Evolutionary conservation across 2,329 filamentous ascomycete species (phyloP), one percentile per base, ranked within the genome.

Genomic region (Mycogone perniciosa): DNA sequence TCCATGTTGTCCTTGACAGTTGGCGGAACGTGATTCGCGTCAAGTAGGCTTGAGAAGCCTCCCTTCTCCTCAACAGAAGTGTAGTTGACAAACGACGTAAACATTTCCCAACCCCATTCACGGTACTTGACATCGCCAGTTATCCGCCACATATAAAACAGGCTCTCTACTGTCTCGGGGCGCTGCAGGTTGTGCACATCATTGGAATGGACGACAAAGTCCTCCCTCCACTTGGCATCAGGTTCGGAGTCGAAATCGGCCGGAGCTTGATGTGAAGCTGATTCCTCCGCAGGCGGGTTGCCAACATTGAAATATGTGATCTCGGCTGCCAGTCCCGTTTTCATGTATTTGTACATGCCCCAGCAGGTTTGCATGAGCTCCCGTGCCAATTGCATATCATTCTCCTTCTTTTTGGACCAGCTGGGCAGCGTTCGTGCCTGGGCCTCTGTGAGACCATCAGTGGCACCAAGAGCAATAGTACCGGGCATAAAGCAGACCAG

Each of bases 111-210:
- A 10, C 93, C 93, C 92, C 92, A 97, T 62, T 96, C 84, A 29
- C 93, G 82, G 69, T 99, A 99, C 57, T 83, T 85, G 37, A 81
- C 75, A 55, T 99, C 91, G 29, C 88, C 89, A 1, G 93, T 99
- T 67, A 99, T 95, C 56, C 93, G 85, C 87, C 92, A 99, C 90
- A 99, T 95, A 73, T 97, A 96, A 63, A 99, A 91, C 54, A 99
- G 73, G 53, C 85, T 91, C 72, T 99, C 93, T n/a, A 96, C 85
- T 0, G 93, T 96, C 73, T 99, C 93, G 0, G 93, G 93, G 31
- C 93, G 82, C 70, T 97, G 93, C 33, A 99, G 76, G 64, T 99
- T 99, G 71, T 97, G 93, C 47, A 79, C 74, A 66, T 99, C 93
- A n/a, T 82, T 78, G n/a, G 73, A 60, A 64, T 95, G 88, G 63